Evolutionary conservation across 495 filamentous ascomycete genomes (phyloP), one percentile per base, ranked within the genome.

Genomic region (Lindgomyces ingoldianus): DNA sequence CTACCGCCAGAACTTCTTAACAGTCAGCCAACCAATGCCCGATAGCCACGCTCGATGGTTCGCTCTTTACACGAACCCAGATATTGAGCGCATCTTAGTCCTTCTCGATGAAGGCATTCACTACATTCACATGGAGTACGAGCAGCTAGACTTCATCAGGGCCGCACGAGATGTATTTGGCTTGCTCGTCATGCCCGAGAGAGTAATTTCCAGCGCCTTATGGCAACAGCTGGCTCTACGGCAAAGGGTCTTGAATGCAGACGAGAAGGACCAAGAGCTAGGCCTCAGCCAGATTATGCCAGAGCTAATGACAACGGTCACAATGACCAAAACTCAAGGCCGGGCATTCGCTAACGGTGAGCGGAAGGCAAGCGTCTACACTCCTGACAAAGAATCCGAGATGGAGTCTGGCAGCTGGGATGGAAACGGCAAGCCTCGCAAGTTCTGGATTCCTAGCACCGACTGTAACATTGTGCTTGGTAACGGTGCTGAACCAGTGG

Each of bases 401-500:
- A 71, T 76, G 57, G 75, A 77, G 21, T 79, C 78, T 47, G 80
- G 74, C 16, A 80, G 77, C 62, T 82, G 80, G 80, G 80, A 82
- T 66, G 77, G 74, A 11, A 81, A 81, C 48, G 80, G 75, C 8
- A 78, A 76, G 65, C 80, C 78, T 18, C 74, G 79, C 47, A 85
- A 83, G 57, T 85, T 84, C 72, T 82, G 80, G 75, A 84, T 85
- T 51, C 83, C 83, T 24, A 80, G 76, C 42, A 76, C 78, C 53
- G 83, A 85, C 59, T 82, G 81, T 57, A 85, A 84, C 25, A 83
- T 81, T 3, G 79, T 85, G 25, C 82, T 84, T 62, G 83, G 83
- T 24, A 83, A 82, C 36, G 75, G 75, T 19, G 71, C 77, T 4
- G 81, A 82, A 26, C 74, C 76, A 0, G 71, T 77, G 27, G 72